phyloP scores from a whole-genome alignment of 768 basidiomycete species.

The Termitomyces sp. region DNA sequence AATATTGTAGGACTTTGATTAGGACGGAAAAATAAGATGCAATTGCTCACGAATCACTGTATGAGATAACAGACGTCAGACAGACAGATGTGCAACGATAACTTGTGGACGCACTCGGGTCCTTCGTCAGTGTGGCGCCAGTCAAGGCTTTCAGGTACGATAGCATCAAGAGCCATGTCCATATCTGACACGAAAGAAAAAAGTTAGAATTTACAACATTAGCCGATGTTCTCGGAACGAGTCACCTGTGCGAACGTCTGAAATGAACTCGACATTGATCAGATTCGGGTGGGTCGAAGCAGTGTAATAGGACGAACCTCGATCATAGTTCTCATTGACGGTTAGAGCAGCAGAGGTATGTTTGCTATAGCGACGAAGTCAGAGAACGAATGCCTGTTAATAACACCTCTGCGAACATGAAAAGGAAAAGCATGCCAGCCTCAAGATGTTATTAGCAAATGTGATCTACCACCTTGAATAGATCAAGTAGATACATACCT shows the following conservation, averaged over 20 bases:
- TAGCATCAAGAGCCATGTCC: conserved; percentile 88
- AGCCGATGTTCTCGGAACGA: neutral
- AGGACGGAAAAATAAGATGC: conserved; percentile 4
- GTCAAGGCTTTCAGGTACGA: conserved; percentile 78
- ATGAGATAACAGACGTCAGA: conserved; percentile 3
- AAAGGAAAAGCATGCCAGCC: conserved; percentile 86
- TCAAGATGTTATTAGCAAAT: conserved; percentile 19
- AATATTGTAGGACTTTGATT: neutral
- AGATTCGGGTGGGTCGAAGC: conserved; percentile 25
- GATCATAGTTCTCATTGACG: conserved; percentile 88
- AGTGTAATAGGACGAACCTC: conserved; percentile 43
- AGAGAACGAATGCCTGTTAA: neutral
- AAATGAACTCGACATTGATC: neutral
- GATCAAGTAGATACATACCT: conserved; percentile 34
- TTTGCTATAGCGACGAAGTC: conserved; percentile 21
- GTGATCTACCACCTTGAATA: neutral
- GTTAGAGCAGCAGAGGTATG: conserved; percentile 80
- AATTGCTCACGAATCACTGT: conserved; percentile 68
- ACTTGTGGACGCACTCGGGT: conserved; percentile 54
- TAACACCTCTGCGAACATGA: conserved; percentile 53
- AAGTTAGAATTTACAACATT: neutral
- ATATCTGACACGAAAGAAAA: conserved; percentile 53
- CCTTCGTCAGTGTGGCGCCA: conserved; percentile 93
- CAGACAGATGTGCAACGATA: neutral
- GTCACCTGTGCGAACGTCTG: conserved; percentile 31